phyloP scores from a whole-genome alignment of 257 asterid species.

The Orobanche coerulescens region DNA sequence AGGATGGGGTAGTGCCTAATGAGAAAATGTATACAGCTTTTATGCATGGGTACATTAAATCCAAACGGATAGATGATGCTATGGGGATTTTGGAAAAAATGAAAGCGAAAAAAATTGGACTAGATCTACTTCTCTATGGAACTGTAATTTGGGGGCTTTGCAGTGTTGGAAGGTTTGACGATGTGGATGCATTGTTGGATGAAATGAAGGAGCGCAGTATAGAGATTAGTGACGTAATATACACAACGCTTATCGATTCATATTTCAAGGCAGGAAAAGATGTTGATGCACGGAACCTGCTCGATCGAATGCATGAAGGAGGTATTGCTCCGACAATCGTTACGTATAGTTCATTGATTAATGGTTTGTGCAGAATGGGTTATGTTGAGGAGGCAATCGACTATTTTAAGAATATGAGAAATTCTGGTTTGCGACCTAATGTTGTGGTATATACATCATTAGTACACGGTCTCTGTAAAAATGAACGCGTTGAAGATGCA shows the following conservation, averaged over 20 bases:
- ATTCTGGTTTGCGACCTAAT: constrained; percentile 58
- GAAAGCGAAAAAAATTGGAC: constrained; percentile 47
- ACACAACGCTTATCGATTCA: constrained; percentile 60
- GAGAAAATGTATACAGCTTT: constrained; percentile 64
- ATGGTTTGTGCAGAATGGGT: constrained; percentile 74
- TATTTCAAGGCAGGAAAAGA: constrained; percentile 70
- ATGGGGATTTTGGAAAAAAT: constrained; percentile 44
- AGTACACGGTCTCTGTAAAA: constrained; percentile 66
- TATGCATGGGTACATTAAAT: constrained; percentile 69
- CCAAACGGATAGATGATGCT: constrained; percentile 57
- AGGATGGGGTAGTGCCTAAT: constrained; percentile 55
- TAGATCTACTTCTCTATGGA: constrained; percentile 60
- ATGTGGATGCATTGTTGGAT: constrained; percentile 46
- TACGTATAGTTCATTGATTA: constrained; percentile 54
- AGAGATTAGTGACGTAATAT: constrained; percentile 53
- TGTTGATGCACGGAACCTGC: constrained; percentile 51
- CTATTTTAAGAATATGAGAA: constrained; percentile 42
- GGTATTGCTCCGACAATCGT: constrained; percentile 52
- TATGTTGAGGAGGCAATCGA: constrained; percentile 56
- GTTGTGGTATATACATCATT: constrained; percentile 61
- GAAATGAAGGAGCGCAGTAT: constrained; percentile 58
- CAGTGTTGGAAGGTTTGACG: constrained; percentile 53
- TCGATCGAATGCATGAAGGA: constrained; percentile 59
- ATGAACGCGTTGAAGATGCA: constrained; percentile 47
- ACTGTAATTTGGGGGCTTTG: constrained; percentile 82